Evolutionary conservation across 768 basidiomycete genomes (phyloP).

Genomic region (Porphyrellus cyaneotinctus): DNA sequence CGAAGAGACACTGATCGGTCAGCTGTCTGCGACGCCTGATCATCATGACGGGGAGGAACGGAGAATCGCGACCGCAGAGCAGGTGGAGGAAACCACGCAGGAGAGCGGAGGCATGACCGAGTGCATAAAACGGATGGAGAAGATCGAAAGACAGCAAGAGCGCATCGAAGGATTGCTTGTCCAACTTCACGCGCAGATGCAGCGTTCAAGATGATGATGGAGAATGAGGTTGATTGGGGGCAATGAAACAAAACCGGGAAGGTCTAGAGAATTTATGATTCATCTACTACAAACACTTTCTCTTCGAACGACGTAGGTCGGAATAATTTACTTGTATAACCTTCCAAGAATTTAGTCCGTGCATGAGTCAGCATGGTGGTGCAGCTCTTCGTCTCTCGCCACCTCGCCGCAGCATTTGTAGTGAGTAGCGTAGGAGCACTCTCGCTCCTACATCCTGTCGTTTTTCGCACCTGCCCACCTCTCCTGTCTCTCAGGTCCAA

Average conservation of each 20-base stretch:
- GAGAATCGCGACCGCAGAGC: conserved; percentile 22
- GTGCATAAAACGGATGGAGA: conserved; percentile 35
- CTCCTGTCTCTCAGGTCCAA: too few species aligned
- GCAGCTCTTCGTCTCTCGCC: too few species aligned
- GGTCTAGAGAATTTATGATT: neutral
- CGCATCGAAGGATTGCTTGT: conserved; percentile 47
- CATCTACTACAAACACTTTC: neutral
- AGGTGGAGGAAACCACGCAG: conserved; percentile 26
- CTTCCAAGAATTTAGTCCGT: too few species aligned
- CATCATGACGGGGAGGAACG: conserved; percentile 2
- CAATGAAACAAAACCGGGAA: neutral
- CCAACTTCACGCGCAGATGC: conserved; percentile 25
- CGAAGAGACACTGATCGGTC: conserved; percentile 13
- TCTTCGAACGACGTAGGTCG: neutral
- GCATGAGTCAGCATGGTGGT: too few species aligned
- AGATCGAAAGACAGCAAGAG: conserved; percentile 43
- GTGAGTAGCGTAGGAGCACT: too few species aligned
- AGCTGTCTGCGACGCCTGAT: conserved; percentile 29
- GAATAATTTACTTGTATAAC: neutral
- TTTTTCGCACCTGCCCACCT: too few species aligned
- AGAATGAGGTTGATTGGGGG: neutral
- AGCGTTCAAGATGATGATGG: conserved; percentile 1
- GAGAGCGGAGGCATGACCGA: conserved; percentile 25
- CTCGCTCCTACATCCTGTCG: too few species aligned
- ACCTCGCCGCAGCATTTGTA: too few species aligned